phyloP scores from a whole-genome alignment of 78 protist species.

The Planoprotostelium fungivorum region DNA sequence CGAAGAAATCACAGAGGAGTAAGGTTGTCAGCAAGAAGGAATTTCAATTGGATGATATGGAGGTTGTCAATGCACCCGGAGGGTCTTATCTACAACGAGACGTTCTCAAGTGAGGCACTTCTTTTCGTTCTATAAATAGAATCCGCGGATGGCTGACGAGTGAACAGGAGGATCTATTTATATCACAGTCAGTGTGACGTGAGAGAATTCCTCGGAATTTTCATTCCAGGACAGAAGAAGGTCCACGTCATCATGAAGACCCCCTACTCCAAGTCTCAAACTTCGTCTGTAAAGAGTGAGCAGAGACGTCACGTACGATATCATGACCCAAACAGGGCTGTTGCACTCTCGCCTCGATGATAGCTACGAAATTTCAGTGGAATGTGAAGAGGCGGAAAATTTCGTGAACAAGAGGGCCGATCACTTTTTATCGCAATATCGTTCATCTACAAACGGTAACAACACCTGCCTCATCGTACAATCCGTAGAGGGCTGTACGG shows the following conservation, averaged over 20 bases:
- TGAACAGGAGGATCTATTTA: constrained; percentile 8
- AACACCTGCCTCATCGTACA: neutral
- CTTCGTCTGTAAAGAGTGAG: neutral
- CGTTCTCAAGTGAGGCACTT: constrained; percentile 2
- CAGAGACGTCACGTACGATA: neutral
- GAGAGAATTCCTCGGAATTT: constrained; percentile 1
- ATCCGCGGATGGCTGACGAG: constrained; percentile 14
- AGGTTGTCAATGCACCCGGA: neutral
- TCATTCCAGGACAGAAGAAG: neutral
- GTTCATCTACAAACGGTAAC: neutral
- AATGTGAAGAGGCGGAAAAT: neutral
- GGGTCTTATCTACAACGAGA: neutral
- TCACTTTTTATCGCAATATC: neutral
- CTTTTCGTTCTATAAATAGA: constrained; percentile 11
- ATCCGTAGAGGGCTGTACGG: neutral
- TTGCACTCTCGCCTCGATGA: neutral
- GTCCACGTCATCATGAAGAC: constrained; percentile 7
- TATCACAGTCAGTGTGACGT: constrained; percentile 7
- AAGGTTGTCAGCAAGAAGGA: neutral
- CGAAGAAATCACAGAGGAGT: neutral
- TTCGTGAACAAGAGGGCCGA: neutral
- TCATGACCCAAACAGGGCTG: neutral
- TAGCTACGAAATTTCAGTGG: neutral
- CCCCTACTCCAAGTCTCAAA: constrained; percentile 7
- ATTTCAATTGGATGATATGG: constrained; percentile 28